Conservation (phyloP, 306 rosid genomes). For the Quercus berberidifolia region DNA sequence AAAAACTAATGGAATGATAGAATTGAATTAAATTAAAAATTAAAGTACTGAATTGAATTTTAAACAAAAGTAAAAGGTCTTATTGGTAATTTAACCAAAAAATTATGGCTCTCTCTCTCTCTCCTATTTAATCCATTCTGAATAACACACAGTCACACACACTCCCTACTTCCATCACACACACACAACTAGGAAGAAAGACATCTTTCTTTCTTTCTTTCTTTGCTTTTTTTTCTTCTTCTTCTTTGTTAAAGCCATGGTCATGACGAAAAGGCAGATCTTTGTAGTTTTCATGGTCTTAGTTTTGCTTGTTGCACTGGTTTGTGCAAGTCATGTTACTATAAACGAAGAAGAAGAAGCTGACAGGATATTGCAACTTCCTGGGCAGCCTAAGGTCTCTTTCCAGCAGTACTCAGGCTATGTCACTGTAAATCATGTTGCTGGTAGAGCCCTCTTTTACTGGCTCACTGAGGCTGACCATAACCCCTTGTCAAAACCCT, state of each 20-base stretch:
- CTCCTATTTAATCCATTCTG: constrained; percentile 64
- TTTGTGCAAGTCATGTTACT: constrained; percentile 5
- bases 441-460: constrained; percentile 93
- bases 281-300: constrained; percentile 21
- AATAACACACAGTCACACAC: constrained; percentile 21
- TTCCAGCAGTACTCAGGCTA: constrained; percentile 91
- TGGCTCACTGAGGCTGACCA: constrained; percentile 90
- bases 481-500: constrained; percentile 56
- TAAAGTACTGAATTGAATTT: neutral
- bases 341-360: constrained; percentile 36
- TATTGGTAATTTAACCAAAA: too few relatives aligned
- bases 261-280: constrained; percentile 50
- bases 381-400: constrained; percentile 81
- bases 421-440: constrained; percentile 67
- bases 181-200: constrained; percentile 29
- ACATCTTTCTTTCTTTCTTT: neutral
- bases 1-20: too few relatives aligned
- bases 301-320: constrained; percentile 23
- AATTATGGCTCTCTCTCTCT: constrained; percentile 8
- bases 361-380: constrained; percentile 71
- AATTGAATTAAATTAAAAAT: too few relatives aligned
- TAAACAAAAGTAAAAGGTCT: too few relatives aligned
- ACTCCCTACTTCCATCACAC: constrained; percentile 28
- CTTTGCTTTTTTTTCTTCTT: constrained; percentile 4
- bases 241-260: constrained; percentile 21